Base-by-base conservation (phyloP, 768 basidiomycete species). In the Agaricus blazei region DNA sequence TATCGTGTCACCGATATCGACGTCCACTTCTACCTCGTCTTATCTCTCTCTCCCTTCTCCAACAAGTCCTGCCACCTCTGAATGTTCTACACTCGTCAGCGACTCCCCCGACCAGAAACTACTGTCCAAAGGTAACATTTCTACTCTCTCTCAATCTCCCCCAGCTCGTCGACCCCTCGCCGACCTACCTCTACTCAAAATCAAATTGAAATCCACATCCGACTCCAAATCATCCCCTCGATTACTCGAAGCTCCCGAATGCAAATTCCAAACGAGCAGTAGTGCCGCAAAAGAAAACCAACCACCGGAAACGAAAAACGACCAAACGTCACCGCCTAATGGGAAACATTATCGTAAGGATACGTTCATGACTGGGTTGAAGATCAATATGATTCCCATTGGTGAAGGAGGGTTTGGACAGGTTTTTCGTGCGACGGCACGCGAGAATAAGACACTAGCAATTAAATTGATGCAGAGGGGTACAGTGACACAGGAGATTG, bases 331-430 rank as follows among this genome's bases (percentile, higher is more conserved):
- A 27, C 34, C 26, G 9, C n/a, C 24, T 14, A 47, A 46, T n/a
- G 23, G 36, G 8, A 38, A 14, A 2, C 46, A 54, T 47, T 54
- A 54, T 29, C 44, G 52, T 11, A 46, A 54, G 28, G 52, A 54
- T 28, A 38, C 52, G 27, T 54, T 54, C n/a, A 54, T 47, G 45
- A 24, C 31, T 19, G 52, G 44, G 5, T 45, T 54, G 11, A 47
- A 37, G 45, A 38, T 54, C 26, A 45, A 54, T 23, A 38, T 47
- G 37, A 46, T 46, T 40, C 52, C 52, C 7, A 40, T 54, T n/a
- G 52, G 52, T 19, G 52, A 54, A 34, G 52, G 52, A n/a, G 52
- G 52, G 14, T 54, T 54, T 27, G 52, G 52, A 3, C 52, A 54
- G 36, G 52, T 54, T 12, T 54, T 54, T 40, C 44, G 52, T 12